Evolutionary conservation across 208 protist genomes (phyloP).

Genomic region (Trypanosomatidae sp.): DNA sequence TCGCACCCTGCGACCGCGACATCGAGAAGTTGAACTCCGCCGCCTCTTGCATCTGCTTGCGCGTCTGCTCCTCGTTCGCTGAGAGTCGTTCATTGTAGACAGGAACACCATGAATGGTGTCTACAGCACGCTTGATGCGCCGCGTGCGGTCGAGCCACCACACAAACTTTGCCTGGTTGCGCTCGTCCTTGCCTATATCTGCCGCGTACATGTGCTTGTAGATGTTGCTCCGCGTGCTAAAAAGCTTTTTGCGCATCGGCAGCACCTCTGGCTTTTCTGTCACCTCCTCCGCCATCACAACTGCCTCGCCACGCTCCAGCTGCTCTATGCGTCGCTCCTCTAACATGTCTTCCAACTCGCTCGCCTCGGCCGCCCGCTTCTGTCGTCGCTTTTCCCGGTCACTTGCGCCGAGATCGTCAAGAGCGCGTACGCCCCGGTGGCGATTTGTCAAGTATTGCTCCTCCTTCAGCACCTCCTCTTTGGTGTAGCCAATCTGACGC

Average conservation of each 20-base stretch:
- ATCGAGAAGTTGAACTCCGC: constrained; percentile 83
- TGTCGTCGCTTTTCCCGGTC: constrained; percentile 52
- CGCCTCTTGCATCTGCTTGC: constrained; percentile 84
- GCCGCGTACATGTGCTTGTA: constrained; percentile 74
- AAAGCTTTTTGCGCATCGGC: constrained; percentile 39
- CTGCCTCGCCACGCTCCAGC: constrained; percentile 62
- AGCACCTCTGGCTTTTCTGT: constrained; percentile 53
- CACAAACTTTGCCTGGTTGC: constrained; percentile 64
- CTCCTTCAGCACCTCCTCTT: constrained; percentile 74
- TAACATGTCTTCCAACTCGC: constrained; percentile 78
- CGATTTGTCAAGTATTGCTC: constrained; percentile 83
- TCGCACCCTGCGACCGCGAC: constrained; percentile 64
- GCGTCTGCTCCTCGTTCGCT: constrained; percentile 80
- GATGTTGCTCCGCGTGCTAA: constrained; percentile 33
- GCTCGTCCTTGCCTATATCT: constrained; percentile 66
- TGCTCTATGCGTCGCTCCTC: constrained; percentile 77
- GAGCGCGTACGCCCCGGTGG: constrained; percentile 62
- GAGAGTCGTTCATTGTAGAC: constrained; percentile 83
- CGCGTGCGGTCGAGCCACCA: constrained; percentile 85
- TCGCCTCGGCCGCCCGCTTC: constrained; percentile 36
- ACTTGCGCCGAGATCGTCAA: constrained; percentile 81
- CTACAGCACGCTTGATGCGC: constrained; percentile 73
- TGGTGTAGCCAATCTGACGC: constrained; percentile 72
- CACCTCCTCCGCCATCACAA: constrained; percentile 53
- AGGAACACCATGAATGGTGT: constrained; percentile 82